Base-by-base conservation (phyloP, 257 asterid species). In the Solanum bulbocastanum region DNA sequence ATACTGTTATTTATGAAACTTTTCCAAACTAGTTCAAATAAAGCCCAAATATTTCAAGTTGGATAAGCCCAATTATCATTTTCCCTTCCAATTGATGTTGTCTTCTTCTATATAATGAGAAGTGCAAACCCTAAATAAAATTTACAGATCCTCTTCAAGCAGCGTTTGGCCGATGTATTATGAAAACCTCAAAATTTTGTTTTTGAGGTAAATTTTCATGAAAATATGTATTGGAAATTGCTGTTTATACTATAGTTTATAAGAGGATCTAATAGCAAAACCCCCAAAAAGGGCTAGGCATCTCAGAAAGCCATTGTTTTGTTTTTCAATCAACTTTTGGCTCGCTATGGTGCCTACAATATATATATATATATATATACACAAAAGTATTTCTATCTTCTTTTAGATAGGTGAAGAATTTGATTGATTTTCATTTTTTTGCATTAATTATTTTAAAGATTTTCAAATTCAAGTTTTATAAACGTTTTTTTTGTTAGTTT, bases 281-380 rank as follows among this genome's bases (percentile, higher is more conserved):
- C 16, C 40, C 5, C 32, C 8, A 37, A 10, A 30, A 76, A 23
- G 60, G 83, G 60, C 23, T 36, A 18, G 69, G 86, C 86, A 82
- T 82, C 71, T 49, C 86, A 82, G 86, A 82, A 82, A 82, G 69
- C 86, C 86, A 82, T 46, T 49, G 86, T 82, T 49, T 20, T 49
- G 69, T 33, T 32, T 44, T 1, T 82, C 85, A 16, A 82, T 82
- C 30, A 30, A 25, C 86, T 82, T 52, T 49, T 82, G 86, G 86
- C 86, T 82, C 86, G 69, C 86, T 82, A 82, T 49, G 86, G 71
- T 82, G 86, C 86, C 32, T 82, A 82, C 86, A 65, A 8, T 37
- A 37, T 37, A 52, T 49, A 56, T 8, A 40, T 10, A 40, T 20
- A 58, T 7, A 52, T 1, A 49, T 49, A 49, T 15, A 49, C 8